Percentiles rank a stretch among this genome's conserved stretches.
Conservation (phyloP, 2,329 filamentous ascomycete species). For the Aspergillus fijiensis region DNA sequence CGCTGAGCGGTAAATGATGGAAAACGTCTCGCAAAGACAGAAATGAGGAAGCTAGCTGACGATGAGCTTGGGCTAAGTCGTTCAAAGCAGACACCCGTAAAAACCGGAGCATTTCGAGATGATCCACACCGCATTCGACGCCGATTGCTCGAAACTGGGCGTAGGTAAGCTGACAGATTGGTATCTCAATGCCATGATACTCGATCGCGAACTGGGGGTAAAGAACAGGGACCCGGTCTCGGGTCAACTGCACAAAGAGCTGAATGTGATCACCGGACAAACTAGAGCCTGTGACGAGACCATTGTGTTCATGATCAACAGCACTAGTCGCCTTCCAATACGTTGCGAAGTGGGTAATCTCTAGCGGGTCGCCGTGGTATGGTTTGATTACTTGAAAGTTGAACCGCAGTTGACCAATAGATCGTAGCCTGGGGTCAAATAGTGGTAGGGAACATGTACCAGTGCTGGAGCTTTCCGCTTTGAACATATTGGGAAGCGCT, state of each 20-base stretch:
- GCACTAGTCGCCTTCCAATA: constrained; percentile 99
- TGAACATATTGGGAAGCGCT: constrained; percentile 83
- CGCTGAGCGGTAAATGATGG: constrained; percentile 68
- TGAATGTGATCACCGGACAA: constrained; percentile 93
- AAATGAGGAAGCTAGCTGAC: constrained; percentile 71
- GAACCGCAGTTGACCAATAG: constrained; percentile 92
- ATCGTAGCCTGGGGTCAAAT: constrained; percentile 85
- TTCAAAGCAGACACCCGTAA: constrained; percentile 34
- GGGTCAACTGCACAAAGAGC: constrained; percentile 87
- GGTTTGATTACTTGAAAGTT: constrained; percentile 95
- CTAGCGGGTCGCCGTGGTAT: constrained; percentile 85
- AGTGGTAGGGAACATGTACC: constrained; percentile 82
- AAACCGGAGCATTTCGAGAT: constrained; percentile 28
- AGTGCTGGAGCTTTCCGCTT: constrained; percentile 69
- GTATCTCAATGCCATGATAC: constrained; percentile 74
- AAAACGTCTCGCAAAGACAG: constrained; percentile 78
- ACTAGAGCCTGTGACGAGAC: constrained; percentile 91
- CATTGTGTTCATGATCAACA: constrained; percentile 78
- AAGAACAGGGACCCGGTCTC: constrained; percentile 80
- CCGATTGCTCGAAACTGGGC: constrained; percentile 52
- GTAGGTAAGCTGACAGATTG: constrained; percentile 74
- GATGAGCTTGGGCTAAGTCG: constrained; percentile 65
- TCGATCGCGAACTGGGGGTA: constrained; percentile 82
- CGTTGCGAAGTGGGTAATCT: constrained; percentile 97
- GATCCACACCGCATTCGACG: constrained; percentile 37